phyloP scores from a whole-genome alignment of 306 rosid genomes.

The Cyclanthera cordifolia region DNA sequence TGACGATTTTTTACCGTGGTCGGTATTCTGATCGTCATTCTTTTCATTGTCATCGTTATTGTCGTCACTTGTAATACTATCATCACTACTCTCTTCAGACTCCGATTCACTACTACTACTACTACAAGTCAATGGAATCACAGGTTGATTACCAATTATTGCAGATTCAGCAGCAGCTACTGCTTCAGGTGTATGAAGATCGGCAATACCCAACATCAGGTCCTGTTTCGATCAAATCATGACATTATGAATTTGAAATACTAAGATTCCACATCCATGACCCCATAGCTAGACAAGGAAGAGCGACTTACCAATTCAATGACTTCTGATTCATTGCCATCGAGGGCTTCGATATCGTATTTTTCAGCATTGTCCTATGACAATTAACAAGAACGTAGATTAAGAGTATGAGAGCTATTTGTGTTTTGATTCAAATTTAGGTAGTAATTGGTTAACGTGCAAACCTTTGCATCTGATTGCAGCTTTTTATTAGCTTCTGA shows the following conservation, averaged over 20 bases:
- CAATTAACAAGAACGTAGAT: neutral
- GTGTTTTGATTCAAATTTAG: neutral
- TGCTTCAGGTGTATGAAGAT: slow-evolving; percentile 78
- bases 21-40: neutral
- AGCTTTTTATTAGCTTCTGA: slow-evolving; percentile 63
- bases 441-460: slow-evolving; percentile 5
- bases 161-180: slow-evolving; percentile 88
- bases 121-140: slow-evolving; percentile 33
- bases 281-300: slow-evolving; percentile 10
- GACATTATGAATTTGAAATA: neutral
- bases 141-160: slow-evolving; percentile 39
- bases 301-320: slow-evolving; percentile 43
- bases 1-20: neutral
- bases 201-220: slow-evolving; percentile 78
- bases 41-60: slow-evolving; percentile 11
- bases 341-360: slow-evolving; percentile 61
- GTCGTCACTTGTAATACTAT: slow-evolving; percentile 16
- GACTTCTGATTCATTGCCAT: slow-evolving; percentile 64
- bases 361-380: slow-evolving; percentile 45
- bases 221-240: slow-evolving; percentile 67
- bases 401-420: neutral
- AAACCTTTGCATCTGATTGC: slow-evolving; percentile 58
- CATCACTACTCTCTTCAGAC: slow-evolving; percentile 36
- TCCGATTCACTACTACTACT: slow-evolving; percentile 31
- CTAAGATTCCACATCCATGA: neutral